These are phyloP conservation scores for Saururus chinensis DNA, from an alignment of 164 flowering plant species.

Conservation along the genomic window DNA sequence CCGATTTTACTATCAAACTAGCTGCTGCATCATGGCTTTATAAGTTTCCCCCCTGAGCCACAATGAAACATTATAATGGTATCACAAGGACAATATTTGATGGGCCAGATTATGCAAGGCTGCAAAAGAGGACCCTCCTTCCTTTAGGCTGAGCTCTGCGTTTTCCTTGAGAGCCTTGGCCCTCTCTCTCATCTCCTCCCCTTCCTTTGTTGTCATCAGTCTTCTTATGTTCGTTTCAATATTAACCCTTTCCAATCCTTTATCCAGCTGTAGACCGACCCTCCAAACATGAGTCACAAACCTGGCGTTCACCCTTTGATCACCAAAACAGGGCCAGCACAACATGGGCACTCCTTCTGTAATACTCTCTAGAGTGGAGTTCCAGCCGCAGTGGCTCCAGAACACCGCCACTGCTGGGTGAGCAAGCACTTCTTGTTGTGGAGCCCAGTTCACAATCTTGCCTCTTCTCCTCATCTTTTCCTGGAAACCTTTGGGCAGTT, in stretches of 20 bases:
- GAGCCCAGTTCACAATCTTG: constrained; percentile 47
- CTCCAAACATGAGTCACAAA: constrained; percentile 31
- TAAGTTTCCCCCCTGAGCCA: no score
- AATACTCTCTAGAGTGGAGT: constrained; percentile 42
- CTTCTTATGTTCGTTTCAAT: constrained; percentile 16
- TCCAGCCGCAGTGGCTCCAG: constrained; percentile 57
- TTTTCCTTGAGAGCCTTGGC: constrained; percentile 18
- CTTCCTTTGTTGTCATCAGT: constrained; percentile 29
- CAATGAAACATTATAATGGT: not conserved
- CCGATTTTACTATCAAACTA: no score
- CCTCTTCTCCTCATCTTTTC: constrained; percentile 16
- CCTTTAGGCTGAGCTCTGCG: constrained; percentile 8
- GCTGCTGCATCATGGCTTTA: no score
- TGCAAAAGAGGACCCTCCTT: constrained; percentile 39
- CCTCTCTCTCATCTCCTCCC: constrained; percentile 29
- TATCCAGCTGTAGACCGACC: constrained; percentile 33
- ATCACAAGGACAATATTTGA: constrained; percentile 2
- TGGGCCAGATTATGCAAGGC: constrained; percentile 16
- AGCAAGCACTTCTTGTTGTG: constrained; percentile 42
- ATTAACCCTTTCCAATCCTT: constrained; percentile 20
- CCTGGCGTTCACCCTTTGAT: constrained; percentile 39
- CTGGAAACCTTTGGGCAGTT: constrained; percentile 15
- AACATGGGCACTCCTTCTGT: constrained; percentile 56
- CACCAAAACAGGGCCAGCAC: constrained; percentile 34
- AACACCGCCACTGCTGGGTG: constrained; percentile 48